Evolutionary conservation across 1,284 basidiomycete species (phyloP).

Genomic region (Sutorius eximius): DNA sequence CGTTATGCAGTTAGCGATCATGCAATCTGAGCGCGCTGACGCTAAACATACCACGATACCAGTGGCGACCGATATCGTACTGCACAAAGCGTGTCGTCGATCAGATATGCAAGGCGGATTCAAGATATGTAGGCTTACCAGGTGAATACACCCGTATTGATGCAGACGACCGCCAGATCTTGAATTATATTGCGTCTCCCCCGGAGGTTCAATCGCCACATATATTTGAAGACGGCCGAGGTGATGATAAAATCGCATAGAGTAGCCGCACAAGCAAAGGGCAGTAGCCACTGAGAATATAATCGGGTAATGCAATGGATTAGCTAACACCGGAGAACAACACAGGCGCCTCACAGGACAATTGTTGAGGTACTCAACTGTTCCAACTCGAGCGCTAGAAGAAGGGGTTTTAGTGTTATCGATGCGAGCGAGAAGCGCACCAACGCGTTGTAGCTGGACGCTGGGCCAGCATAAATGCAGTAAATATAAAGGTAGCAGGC

Average conservation of each 20-base stretch:
- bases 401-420: background rate
- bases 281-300: conserved; percentile 5
- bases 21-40: too few species aligned
- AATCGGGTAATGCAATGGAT: background rate
- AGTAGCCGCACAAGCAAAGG: background rate
- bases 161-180: conserved; percentile 15
- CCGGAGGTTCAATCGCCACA: conserved; percentile 17
- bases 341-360: conserved; percentile 3
- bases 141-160: conserved; percentile 15
- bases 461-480: background rate
- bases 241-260: conserved; percentile 12
- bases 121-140: background rate
- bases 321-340: background rate
- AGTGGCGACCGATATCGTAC: background rate
- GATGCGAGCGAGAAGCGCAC: background rate
- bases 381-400: conserved; percentile 2
- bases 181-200: conserved; percentile 5
- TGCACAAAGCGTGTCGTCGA: background rate
- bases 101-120: background rate
- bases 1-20: background rate
- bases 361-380: background rate
- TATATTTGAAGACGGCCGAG: conserved; percentile 7
- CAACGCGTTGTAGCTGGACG: conserved; percentile 2
- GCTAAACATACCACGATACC: conserved; percentile 12
- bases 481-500: background rate